Conservation (phyloP, 2,329 filamentous ascomycete species). For the Fusarium sp. region DNA sequence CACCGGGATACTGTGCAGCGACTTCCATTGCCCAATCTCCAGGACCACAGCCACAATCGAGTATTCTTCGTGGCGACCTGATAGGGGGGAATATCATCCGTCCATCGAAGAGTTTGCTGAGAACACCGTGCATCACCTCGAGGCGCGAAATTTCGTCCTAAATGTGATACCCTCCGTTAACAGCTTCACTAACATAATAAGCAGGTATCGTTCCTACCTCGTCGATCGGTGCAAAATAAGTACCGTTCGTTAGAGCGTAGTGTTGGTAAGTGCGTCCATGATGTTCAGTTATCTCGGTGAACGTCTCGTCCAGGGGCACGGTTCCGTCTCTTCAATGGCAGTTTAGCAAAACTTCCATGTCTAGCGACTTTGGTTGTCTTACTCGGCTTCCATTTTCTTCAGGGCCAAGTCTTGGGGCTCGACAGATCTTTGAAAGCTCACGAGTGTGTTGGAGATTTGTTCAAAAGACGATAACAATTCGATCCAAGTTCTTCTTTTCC, state of each 20-base stretch:
- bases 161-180: constrained; percentile 21
- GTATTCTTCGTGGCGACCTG: constrained; percentile 62
- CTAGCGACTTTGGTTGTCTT: constrained; percentile 31
- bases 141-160: constrained; percentile 75
- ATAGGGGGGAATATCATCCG: constrained; percentile 76
- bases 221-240: constrained; percentile 75
- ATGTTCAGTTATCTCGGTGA: constrained; percentile 66
- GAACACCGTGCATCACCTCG: constrained; percentile 68
- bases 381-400: constrained; percentile 47
- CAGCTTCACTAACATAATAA: not conserved
- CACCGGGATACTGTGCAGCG: constrained; percentile 69
- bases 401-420: constrained; percentile 8
- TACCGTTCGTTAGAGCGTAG: constrained; percentile 69
- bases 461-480: constrained; percentile 22
- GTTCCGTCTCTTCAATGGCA: constrained; percentile 55
- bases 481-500: constrained; percentile 24
- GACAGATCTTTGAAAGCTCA: constrained; percentile 12
- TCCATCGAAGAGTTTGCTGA: constrained; percentile 71
- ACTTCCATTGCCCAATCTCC: constrained; percentile 76
- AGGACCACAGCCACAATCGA: constrained; percentile 79
- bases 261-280: constrained; percentile 73
- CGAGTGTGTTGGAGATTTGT: constrained; percentile 10
- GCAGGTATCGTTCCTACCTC: constrained; percentile 61
- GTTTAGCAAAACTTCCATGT: constrained; percentile 37
- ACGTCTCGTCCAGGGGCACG: constrained; percentile 64